Evolutionary conservation across 2,329 filamentous ascomycete genomes (phyloP), one percentile per base, ranked within the genome.

Genomic region (Curvularia sp.): DNA sequence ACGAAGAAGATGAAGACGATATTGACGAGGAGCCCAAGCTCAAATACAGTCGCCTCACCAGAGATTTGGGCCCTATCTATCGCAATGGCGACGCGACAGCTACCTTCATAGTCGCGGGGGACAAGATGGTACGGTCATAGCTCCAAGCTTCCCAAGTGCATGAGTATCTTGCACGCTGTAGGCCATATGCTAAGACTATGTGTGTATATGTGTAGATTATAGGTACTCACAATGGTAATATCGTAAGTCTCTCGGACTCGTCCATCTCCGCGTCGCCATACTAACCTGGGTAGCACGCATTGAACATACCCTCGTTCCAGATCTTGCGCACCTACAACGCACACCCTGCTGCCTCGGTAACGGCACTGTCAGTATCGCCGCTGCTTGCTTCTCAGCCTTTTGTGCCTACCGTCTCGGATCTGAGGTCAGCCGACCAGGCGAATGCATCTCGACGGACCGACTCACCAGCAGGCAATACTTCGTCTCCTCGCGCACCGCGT

Each of bases 21-120:
- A 93, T 95, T 3, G 93, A 97, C 5, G 94, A 98, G 18, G 94
- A 98, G 78, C 96, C 95, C 28, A 90, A 89, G 72, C 86, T 99
- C 69, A 99, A 99, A 79, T 97, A 97, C 76, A 90, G 89, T 50
- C 89, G 92, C 49, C 80, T 98, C 67, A 98, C 95, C 7, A 89
- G 88, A 60, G 89, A 89, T 70, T 81, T 99, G 61, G 87, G 85
- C 26, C 82, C 89, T 43, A 86, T 97, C 33, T 99, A 99, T 80
- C 89, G 93, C 58, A 97, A 96, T 80, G 93, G 92, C 68, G 95
- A 99, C 84, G 92, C 93, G 67, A 97, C 94, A 26, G 97, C 93
- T 77, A 83, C 91, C 8, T 97, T 97, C 75, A 80, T 96, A 49
- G 92, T 96, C 49, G 91, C 91, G 41, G 94, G 94, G 52, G 94